These are phyloP conservation scores for Pleurotus sapidus DNA, from an alignment of 768 basidiomycete species.

Conservation along the genomic window DNA sequence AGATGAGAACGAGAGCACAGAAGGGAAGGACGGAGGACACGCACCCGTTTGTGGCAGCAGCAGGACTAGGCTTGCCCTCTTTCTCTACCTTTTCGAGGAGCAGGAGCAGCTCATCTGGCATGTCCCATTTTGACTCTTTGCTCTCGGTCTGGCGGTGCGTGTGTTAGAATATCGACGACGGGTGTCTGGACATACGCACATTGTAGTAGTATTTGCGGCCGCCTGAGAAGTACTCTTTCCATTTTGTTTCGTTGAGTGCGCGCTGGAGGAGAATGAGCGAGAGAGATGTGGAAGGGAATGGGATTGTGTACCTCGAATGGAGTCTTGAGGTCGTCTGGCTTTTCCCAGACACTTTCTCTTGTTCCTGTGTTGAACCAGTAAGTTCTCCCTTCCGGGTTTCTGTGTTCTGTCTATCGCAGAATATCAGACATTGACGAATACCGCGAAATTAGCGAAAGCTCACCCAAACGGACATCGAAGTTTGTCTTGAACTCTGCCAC, in stretches of 20 bases:
- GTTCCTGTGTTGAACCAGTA: constrained; percentile 95
- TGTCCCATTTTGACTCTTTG: constrained; percentile 97
- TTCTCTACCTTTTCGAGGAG: constrained; percentile 84
- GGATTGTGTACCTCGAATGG: constrained; percentile 72
- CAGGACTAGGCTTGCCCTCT: constrained; percentile 42
- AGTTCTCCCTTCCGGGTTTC: constrained; percentile 94
- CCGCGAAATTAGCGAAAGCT: not conserved
- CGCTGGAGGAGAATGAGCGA: constrained; percentile 40
- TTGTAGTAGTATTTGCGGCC: constrained; percentile 92
- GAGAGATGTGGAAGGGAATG: constrained; percentile 11
- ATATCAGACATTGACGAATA: not conserved
- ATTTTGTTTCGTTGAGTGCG: constrained; percentile 85
- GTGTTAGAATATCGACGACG: too few species aligned
- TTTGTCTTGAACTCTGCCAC: too few species aligned
- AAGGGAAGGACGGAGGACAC: constrained; percentile 1
- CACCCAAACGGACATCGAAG: too few species aligned
- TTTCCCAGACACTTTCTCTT: constrained; percentile 96
- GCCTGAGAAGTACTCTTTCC: constrained; percentile 96
- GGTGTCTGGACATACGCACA: constrained; percentile 21
- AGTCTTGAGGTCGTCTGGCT: constrained; percentile 91
- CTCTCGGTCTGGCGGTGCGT: constrained; percentile 56
- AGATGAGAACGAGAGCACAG: not conserved
- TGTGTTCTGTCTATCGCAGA: constrained; percentile 75
- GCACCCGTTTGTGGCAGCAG: constrained; percentile 13
- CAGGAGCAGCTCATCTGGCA: constrained; percentile 90